These are phyloP conservation scores for Coemansia sp. DNA, from an alignment of 192 early-diverging fungal genomes.

Conservation along the genomic window DNA sequence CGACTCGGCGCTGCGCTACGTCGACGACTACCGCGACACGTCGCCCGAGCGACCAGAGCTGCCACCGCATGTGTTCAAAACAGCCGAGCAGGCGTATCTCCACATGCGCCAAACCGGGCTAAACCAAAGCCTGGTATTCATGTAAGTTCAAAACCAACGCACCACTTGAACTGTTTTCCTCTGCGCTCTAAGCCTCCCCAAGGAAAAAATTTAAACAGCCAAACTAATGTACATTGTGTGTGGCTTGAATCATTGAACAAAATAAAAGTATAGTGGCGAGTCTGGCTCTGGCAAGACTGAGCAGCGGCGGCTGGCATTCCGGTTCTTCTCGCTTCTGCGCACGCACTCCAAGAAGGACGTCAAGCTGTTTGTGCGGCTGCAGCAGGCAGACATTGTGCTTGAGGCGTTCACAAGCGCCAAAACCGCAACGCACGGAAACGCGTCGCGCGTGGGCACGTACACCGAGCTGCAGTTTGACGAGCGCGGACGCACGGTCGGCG, in stretches of 20 bases:
- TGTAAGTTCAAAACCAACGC: too few species aligned
- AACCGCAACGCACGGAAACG: conserved; percentile 62
- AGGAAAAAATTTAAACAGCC: too few species aligned
- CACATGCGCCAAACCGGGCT: conserved; percentile 70
- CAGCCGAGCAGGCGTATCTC: conserved; percentile 71
- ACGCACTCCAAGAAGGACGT: conserved; percentile 75
- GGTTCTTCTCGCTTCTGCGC: conserved; percentile 65
- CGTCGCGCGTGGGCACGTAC: conserved; percentile 80
- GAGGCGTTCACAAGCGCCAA: conserved; percentile 79
- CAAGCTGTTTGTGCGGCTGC: conserved; percentile 68
- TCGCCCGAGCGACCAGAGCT: conserved; percentile 41
- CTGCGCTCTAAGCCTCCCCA: too few species aligned
- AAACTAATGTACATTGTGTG: not conserved
- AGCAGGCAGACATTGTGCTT: conserved; percentile 65
- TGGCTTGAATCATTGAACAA: not conserved
- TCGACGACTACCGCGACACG: conserved; percentile 69
- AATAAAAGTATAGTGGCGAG: conserved; percentile 69
- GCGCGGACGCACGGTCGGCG: conserved; percentile 78
- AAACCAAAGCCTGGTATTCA: conserved; percentile 69
- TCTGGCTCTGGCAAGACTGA: conserved; percentile 82
- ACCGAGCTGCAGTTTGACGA: conserved; percentile 93
- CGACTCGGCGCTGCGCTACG: conserved; percentile 67
- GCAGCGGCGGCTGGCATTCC: conserved; percentile 59
- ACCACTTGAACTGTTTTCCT: too few species aligned
- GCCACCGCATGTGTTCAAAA: conserved; percentile 66